Base-by-base conservation (phyloP, 176 grass and related monocot genomes). In the Musa beccarii region DNA sequence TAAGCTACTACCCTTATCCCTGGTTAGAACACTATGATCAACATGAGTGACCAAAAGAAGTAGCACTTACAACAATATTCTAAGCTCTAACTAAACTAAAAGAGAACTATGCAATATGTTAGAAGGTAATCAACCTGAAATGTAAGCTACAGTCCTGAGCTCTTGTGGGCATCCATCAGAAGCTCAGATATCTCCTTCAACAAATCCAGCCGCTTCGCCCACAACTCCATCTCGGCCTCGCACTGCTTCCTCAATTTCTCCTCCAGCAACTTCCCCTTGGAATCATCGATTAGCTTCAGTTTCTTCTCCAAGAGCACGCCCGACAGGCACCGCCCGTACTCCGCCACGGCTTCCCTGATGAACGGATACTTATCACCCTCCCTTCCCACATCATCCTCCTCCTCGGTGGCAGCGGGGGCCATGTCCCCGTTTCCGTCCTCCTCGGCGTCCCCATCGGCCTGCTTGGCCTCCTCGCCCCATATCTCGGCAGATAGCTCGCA, bases 401-500 rank as follows among this genome's bases (percentile, higher is more conserved):
- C 34, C 50, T 67, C 75, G 11, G 53, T 65, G 70, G 23, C 71
- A 4, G 52, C 75, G 11, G 72, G 75, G 57, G 26, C 19, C 51
- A 75, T 77, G 10, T 49, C 78, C 43, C 68, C 34, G 49, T 51
- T 51, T 43, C 2, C 49, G 19, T 77, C 79, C 52, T 51, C 65
- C 1, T 78, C 70, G 24, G 2, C 77, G 51, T 63, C 84, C 2
- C 66, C 84, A 51, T 43, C 34, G 34, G 34, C 34, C 34, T 82
- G 66, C 49, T 54, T 74, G 1, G 29, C 56, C 54, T 51, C 68
- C 78, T 81, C 84, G 1, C 68, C 54, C 92, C 92, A 96, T 1
- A 96, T 70, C 51, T 79, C 74, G 43, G 64, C 68, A 22, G 84
- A 92, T 62, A 96, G 78, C 75, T 78, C 52, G 84, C 83, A 85